phyloP scores from a whole-genome alignment of 2,329 filamentous ascomycete genomes.

The Sporothrix luriei region DNA sequence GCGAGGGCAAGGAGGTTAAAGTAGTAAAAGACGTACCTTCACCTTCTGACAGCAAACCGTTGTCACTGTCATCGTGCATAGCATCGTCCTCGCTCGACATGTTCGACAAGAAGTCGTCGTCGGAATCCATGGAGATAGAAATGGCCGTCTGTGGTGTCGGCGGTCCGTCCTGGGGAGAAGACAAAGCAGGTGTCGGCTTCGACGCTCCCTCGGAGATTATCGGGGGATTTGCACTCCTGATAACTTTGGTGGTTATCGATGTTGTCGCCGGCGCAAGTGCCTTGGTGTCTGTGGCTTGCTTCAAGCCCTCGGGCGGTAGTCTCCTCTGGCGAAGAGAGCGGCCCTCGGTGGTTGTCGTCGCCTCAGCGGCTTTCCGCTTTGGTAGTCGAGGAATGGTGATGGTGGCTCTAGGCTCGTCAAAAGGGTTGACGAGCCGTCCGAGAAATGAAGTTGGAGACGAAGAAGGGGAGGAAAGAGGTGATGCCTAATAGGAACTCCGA shows the following conservation, averaged over 20 bases:
- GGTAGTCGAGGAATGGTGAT: slow-evolving; percentile 62
- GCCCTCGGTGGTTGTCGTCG: slow-evolving; percentile 56
- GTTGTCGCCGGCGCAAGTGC: slow-evolving; percentile 51
- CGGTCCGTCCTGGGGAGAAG: slow-evolving; percentile 30
- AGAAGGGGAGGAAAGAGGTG: background rate
- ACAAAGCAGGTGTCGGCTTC: background rate
- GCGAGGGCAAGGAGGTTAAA: background rate
- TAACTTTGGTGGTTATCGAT: background rate
- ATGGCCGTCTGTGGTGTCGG: slow-evolving; percentile 47
- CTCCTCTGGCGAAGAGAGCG: slow-evolving; percentile 54
- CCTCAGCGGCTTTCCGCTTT: slow-evolving; percentile 68
- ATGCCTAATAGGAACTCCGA: background rate
- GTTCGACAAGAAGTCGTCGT: slow-evolving; percentile 89
- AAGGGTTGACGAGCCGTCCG: slow-evolving; percentile 35
- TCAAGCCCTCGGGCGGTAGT: slow-evolving; percentile 54
- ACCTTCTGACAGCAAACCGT: slow-evolving; percentile 60
- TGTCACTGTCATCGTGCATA: slow-evolving; percentile 76
- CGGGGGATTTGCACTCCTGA: background rate
- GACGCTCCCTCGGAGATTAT: background rate
- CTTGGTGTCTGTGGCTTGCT: slow-evolving; percentile 55
- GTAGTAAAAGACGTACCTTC: slow-evolving; percentile 49
- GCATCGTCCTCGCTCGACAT: slow-evolving; percentile 77
- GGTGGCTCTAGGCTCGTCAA: slow-evolving; percentile 36
- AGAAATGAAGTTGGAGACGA: background rate
- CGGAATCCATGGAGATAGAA: slow-evolving; percentile 80